A percentile compares a stretch with the other conserved stretches of the same genome.
Evolutionary conservation across 148 eudicot species (phyloP).

Genomic region (Heliosperma pusillum): DNA sequence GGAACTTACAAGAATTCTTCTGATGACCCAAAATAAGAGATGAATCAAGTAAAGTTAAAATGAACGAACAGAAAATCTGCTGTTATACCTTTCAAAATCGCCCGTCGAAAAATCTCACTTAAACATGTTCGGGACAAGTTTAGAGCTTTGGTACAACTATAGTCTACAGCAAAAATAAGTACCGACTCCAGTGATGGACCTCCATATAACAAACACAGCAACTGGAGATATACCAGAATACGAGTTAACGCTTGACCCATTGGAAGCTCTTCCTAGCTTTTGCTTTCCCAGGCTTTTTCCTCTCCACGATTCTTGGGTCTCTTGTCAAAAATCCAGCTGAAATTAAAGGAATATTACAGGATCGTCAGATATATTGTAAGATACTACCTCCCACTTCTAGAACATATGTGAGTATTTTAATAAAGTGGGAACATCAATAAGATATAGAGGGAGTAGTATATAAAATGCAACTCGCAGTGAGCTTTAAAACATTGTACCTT

Average conservation of each 20-base stretch:
- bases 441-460: too few relatives aligned
- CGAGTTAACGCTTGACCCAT: conserved; percentile 88
- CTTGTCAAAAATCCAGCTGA: conserved; percentile 95
- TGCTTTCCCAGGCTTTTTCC: conserved; percentile 98
- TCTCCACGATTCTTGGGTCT: conserved; percentile 82
- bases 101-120: not conserved
- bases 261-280: conserved; percentile 98
- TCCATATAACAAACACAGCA: conserved; percentile 7
- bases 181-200: conserved; percentile 1
- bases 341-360: conserved; percentile 7
- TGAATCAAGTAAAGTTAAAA: not conserved
- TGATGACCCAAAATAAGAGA: too few relatives aligned
- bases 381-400: too few relatives aligned
- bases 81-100: conserved; percentile 15
- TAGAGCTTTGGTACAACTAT: conserved; percentile 7
- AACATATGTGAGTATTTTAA: too few relatives aligned
- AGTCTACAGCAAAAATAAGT: conserved; percentile 12
- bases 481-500: conserved; percentile 38
- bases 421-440: too few relatives aligned
- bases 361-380: not conserved
- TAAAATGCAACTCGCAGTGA: not conserved
- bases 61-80: not conserved
- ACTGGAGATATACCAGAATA: conserved; percentile 8
- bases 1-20: too few relatives aligned
- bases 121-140: not conserved